Percentiles rank a stretch among this genome's conserved stretches.
phyloP scores from a whole-genome alignment of 225 moss, liverwort and hornwort genomes.

The Marchantia polymorpha region DNA sequence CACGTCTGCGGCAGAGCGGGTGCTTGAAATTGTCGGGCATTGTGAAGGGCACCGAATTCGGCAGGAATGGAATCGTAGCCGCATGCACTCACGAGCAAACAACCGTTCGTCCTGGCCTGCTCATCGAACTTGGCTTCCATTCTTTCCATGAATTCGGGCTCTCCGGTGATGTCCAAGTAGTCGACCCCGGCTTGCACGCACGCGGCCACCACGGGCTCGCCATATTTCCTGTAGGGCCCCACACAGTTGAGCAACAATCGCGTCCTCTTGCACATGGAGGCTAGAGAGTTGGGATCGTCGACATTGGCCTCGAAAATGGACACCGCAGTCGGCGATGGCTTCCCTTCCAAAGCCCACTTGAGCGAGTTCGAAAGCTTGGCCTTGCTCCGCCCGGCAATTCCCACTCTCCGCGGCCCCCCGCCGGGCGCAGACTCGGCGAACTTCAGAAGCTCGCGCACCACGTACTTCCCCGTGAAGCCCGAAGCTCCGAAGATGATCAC shows the following conservation, averaged over 20 bases:
- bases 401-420: constrained; percentile 51
- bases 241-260: constrained; percentile 76
- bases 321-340: constrained; percentile 24
- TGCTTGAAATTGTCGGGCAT: constrained; percentile 58
- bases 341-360: constrained; percentile 64
- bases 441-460: constrained; percentile 81
- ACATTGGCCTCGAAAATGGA: constrained; percentile 77
- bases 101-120: constrained; percentile 54
- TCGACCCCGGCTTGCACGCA: constrained; percentile 91
- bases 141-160: constrained; percentile 90
- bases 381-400: constrained; percentile 82
- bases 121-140: constrained; percentile 70
- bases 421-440: constrained; percentile 37
- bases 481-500: constrained; percentile 83
- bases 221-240: constrained; percentile 84
- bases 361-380: constrained; percentile 70
- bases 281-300: constrained; percentile 52
- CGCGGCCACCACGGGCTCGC: constrained; percentile 83
- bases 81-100: constrained; percentile 83
- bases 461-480: constrained; percentile 89
- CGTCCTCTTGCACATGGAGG: constrained; percentile 67
- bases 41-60: constrained; percentile 78
- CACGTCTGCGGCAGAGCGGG: constrained; percentile 70
- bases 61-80: constrained; percentile 89
- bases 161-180: constrained; percentile 87